Evolutionary conservation across 1,284 basidiomycete species (phyloP), one percentile per base, ranked within the genome.

Genomic region (Rhodofomes roseus): DNA sequence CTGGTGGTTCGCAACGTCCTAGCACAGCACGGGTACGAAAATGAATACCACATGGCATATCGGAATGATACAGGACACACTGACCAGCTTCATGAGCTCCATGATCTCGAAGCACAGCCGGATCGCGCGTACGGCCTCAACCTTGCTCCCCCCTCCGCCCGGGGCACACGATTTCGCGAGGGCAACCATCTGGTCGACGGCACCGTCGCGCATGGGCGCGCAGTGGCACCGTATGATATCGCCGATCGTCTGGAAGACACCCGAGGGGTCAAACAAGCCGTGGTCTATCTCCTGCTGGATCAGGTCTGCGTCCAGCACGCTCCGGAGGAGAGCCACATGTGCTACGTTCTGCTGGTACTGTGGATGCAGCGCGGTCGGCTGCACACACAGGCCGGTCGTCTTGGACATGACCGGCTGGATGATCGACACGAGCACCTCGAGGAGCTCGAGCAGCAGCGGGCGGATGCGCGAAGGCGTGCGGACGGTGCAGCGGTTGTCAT

Each of bases 1-100:
- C 76, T 96, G 95, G 75, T 96, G 95, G 72, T 97, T 97, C 41
- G 95, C 94, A 65, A 96, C 94, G 73, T 97, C 95, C 93, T 95
- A 52, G 4, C 54, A 65, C 54, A 62, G 50, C 50, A 52, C 50
- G 20, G 31, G 25, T 31, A 27, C 20, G 5, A 23, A n/a, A 29
- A 50, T 51, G 16, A 44, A 50, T 25, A 55, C 52, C 51, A 44
- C 34, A 58, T 56, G 43, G 37, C 46, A 48, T 22, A 43, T 46
- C 37, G 29, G 27, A 5, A 25, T 50, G 37, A 48, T 12, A 43
- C 34, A 20, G 25, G 25, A 41, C n/a, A 55, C 56, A 63, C 90
- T 73, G 69, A 92, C 93, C 67, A 97, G 81, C 80, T 96, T 96
- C 95, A 97, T 96, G 65, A 95, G 81, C 77, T 97, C 95, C 56